Evolutionary conservation across 2,329 filamentous ascomycete genomes (phyloP).

Genomic region (Ilyonectria sp.): DNA sequence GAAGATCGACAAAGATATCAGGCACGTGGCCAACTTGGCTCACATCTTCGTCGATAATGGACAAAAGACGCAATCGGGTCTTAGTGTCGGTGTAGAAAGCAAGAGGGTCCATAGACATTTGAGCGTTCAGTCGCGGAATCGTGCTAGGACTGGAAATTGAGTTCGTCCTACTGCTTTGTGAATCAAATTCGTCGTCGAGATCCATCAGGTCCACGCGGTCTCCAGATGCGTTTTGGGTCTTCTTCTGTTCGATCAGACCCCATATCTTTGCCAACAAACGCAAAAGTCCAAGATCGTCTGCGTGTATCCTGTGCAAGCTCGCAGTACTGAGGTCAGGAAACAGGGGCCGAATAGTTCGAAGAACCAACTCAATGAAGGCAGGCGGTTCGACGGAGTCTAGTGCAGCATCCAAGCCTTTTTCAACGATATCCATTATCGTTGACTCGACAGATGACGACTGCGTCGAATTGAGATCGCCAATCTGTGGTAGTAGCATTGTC

Average conservation of each 20-base stretch:
- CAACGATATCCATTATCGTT: constrained; percentile 57
- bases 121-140: constrained; percentile 63
- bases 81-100: constrained; percentile 66
- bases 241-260: constrained; percentile 40
- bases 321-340: constrained; percentile 61
- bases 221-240: constrained; percentile 46
- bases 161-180: constrained; percentile 67
- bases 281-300: constrained; percentile 59
- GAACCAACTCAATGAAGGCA: constrained; percentile 62
- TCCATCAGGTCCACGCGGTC: constrained; percentile 73
- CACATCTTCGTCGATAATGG: constrained; percentile 58
- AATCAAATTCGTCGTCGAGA: constrained; percentile 76
- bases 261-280: constrained; percentile 60
- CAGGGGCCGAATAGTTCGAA: constrained; percentile 61
- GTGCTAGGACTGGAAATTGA: constrained; percentile 54
- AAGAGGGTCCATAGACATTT: constrained; percentile 58
- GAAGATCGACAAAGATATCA: constrained; percentile 63
- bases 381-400: constrained; percentile 62
- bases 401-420: constrained; percentile 58
- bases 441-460: constrained; percentile 66
- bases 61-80: constrained; percentile 62
- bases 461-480: constrained; percentile 63
- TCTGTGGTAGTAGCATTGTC: constrained; percentile 62
- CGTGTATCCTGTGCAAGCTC: constrained; percentile 56
- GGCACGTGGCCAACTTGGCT: constrained; percentile 67